Base-by-base conservation (phyloP, 768 basidiomycete species). In the Kwoniella heveanensis region DNA sequence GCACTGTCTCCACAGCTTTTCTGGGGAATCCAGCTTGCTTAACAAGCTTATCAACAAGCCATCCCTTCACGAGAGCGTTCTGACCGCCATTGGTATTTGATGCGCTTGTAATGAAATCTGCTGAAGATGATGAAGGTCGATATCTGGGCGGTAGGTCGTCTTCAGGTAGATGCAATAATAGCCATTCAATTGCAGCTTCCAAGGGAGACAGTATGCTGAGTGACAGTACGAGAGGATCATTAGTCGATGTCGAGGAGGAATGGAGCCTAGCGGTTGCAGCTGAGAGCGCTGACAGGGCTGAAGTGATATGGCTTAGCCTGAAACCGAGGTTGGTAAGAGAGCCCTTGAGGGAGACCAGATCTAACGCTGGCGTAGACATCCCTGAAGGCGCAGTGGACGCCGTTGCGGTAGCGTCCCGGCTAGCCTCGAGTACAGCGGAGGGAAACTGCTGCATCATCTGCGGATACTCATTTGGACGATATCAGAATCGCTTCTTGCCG, bases 1-100 rank as follows among this genome's bases (percentile, higher is more conserved):
- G 76, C 60, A 84, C 84, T 30, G 85, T 84, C 70, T 85, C 86
- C 51, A 94, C 90, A 13, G 84, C 81, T 67, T 87, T 86, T 2
- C 83, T 77, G 25, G 92, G 92, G 83, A 88, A 93, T 22, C 92
- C 92, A 54, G 88, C 90, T 78, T 90, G 86, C 75, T 91, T 92
- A 60, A 88, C 83, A 1, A 88, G 87, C 72, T 88, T 86, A 51
- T 93, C 89, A 70, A 88, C 86, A 1, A 88, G 79, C 92, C 92
- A 94, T 24, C 90, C 85, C 58, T 81, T 85, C 74, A 87, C 87
- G 48, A 93, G 77, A 1, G 67, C 70, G 21, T 73, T 64, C 47
- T 71, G 57, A 2, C 79, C 71, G 12, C 76, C 78, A 12, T 62
- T 30, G 26, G 62, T 47, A 21, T 70, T 69, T 27, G 66, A 67